phyloP scores from a whole-genome alignment of 441 rosid genomes.

The Mallotus repandus region DNA sequence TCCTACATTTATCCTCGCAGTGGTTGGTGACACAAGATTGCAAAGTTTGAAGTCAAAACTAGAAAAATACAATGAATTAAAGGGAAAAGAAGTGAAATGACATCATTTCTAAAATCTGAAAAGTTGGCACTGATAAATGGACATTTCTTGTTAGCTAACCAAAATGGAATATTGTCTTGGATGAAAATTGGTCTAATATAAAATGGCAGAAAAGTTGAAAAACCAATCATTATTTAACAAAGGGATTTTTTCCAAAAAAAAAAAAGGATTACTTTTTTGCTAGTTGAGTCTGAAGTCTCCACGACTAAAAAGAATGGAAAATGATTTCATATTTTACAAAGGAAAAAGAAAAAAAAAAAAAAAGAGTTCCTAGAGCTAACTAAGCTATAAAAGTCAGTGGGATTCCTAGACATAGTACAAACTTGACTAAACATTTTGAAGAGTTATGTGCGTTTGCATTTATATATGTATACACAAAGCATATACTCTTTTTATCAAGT shows the following conservation, averaged over 20 bases:
- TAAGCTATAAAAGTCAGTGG: background rate
- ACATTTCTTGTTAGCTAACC: background rate
- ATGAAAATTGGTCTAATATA: background rate
- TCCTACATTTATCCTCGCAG: background rate
- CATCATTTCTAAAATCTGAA: conserved; percentile 5
- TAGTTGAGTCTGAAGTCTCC: background rate
- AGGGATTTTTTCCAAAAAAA: background rate
- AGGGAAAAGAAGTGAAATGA: background rate
- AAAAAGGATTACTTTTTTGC: too few species aligned
- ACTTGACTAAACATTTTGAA: background rate
- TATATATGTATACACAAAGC: background rate
- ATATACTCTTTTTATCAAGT: conserved; percentile 16
- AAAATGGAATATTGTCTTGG: background rate
- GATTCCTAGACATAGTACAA: background rate
- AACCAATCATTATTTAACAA: background rate
- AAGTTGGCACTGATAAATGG: background rate
- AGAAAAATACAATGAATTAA: background rate
- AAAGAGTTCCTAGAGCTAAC: background rate
- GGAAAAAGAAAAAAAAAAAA: background rate
- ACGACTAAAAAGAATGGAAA: background rate
- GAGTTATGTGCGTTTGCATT: background rate
- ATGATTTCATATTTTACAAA: background rate
- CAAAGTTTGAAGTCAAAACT: background rate
- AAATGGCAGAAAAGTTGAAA: background rate
- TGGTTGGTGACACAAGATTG: conserved; percentile 2